Base-by-base conservation (phyloP, 441 rosid genomes). In the Jatropha multifida region DNA sequence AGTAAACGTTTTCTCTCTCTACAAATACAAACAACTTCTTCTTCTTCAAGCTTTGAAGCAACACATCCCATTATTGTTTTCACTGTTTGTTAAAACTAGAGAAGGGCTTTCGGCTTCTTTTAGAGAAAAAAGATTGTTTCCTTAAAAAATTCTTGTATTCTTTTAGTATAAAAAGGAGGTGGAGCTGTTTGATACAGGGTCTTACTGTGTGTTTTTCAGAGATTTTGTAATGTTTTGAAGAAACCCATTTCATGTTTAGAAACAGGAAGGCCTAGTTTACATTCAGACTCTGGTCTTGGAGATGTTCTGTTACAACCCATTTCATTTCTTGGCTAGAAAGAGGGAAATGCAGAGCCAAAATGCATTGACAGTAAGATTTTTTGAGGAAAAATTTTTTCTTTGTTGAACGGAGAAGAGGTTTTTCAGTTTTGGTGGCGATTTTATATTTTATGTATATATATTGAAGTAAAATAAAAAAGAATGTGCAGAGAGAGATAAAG, bases 1-100 rank as follows among this genome's bases (percentile, higher is more conserved):
- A 93, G 77, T 49, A 83, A 89, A 51, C 82, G 80, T 66, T 93
- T 95, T 74, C 99, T 90, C 78, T 93, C 97, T 79, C 86, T 87
- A 56, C 99, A 93, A 55, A 95, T 88, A 27, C 92, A 82, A 61
- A 93, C 96, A 48, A 88, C 98, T 76, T 87, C 91, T 86, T 93
- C 94, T 80, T 90, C 97, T 74, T 88, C 94, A 5, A 91, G 85
- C 82, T 83, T 95, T 13, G 98, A 93, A 61, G 96, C 92, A 71
- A 88, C 99, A 82, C 99, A 95, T n/a, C 99, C 99, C 98, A 94
- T 94, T 72, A 14, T 52, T 49, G n/a, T 65, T 62, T 66, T 80
- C 64, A 64, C 56, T 65, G 37, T 65, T 63, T 12, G 60, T 55
- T 55, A 71, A 62, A 46, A 40, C 61, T 51, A 56, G 6, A 32